Percentiles rank a stretch among this genome's conserved stretches.
phyloP scores from a whole-genome alignment of 2,329 filamentous ascomycete genomes.

The Biscogniauxia sp. region DNA sequence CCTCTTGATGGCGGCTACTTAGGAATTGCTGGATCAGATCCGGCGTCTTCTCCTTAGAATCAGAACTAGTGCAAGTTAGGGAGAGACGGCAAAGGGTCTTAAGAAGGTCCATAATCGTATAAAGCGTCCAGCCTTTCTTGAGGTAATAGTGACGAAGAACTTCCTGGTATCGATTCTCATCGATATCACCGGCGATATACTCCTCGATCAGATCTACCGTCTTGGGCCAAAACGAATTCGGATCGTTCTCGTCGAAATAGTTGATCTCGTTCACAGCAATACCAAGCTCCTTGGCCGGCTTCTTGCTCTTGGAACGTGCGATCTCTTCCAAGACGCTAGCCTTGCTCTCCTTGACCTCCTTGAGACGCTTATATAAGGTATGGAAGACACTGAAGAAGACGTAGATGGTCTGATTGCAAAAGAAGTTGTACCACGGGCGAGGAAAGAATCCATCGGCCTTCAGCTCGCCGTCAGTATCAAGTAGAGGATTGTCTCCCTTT shows the following conservation, averaged over 20 bases:
- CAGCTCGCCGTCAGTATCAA: slow-evolving; percentile 59
- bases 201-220: slow-evolving; percentile 84
- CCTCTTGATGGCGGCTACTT: slow-evolving; percentile 74
- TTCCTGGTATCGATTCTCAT: slow-evolving; percentile 83
- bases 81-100: slow-evolving; percentile 78
- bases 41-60: slow-evolving; percentile 88
- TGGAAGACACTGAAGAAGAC: slow-evolving; percentile 95
- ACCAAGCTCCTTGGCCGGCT: slow-evolving; percentile 79
- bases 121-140: slow-evolving; percentile 86
- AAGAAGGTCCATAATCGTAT: slow-evolving; percentile 87
- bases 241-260: slow-evolving; percentile 68
- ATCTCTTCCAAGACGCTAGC: slow-evolving; percentile 72
- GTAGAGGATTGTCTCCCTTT: slow-evolving; percentile 52
- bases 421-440: slow-evolving; percentile 82
- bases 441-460: slow-evolving; percentile 79
- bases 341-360: slow-evolving; percentile 79
- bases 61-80: slow-evolving; percentile 77
- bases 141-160: slow-evolving; percentile 89
- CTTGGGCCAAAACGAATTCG: slow-evolving; percentile 78
- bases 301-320: slow-evolving; percentile 67
- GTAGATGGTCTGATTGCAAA: slow-evolving; percentile 86
- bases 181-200: slow-evolving; percentile 76
- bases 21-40: slow-evolving; percentile 89
- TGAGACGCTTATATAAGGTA: slow-evolving; percentile 80
- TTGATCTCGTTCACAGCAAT: slow-evolving; percentile 76